Evolutionary conservation across 2,329 filamentous ascomycete species (phyloP).

Genomic region (Furcasterigmium furcatum): DNA sequence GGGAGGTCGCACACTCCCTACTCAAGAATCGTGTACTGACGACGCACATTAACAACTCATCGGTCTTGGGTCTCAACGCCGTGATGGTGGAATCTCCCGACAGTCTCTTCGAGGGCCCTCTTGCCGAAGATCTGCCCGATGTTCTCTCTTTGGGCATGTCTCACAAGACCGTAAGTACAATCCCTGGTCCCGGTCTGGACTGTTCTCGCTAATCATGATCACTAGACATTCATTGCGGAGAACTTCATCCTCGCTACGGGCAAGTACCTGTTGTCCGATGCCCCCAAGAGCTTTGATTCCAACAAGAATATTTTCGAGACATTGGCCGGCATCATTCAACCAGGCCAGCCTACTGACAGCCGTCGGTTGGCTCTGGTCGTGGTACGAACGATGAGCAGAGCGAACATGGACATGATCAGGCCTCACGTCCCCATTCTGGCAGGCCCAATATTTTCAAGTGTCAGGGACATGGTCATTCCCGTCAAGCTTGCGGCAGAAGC

Average conservation of each 20-base stretch:
- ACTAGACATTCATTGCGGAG: constrained; percentile 76
- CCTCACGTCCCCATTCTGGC: constrained; percentile 80
- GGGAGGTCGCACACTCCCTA: constrained; percentile 59
- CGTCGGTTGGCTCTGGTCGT: constrained; percentile 85
- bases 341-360: constrained; percentile 76
- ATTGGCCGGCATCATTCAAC: constrained; percentile 70
- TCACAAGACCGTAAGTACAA: constrained; percentile 65
- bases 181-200: not conserved
- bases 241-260: constrained; percentile 87
- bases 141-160: constrained; percentile 77
- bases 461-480: constrained; percentile 88
- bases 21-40: constrained; percentile 76
- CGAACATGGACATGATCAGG: constrained; percentile 74
- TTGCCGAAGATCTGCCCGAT: constrained; percentile 72
- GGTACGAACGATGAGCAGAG: constrained; percentile 77
- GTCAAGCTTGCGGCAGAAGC: constrained; percentile 95
- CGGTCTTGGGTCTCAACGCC: constrained; percentile 83
- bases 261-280: constrained; percentile 77
- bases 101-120: constrained; percentile 60
- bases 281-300: constrained; percentile 68
- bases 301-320: constrained; percentile 78
- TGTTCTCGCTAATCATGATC: constrained; percentile 13
- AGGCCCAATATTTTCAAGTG: constrained; percentile 80
- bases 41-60: constrained; percentile 70
- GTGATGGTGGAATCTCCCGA: constrained; percentile 78